These are phyloP conservation scores for Hyphopichia fennica DNA, from an alignment of 1,139 yeast species.

Conservation along the genomic window DNA sequence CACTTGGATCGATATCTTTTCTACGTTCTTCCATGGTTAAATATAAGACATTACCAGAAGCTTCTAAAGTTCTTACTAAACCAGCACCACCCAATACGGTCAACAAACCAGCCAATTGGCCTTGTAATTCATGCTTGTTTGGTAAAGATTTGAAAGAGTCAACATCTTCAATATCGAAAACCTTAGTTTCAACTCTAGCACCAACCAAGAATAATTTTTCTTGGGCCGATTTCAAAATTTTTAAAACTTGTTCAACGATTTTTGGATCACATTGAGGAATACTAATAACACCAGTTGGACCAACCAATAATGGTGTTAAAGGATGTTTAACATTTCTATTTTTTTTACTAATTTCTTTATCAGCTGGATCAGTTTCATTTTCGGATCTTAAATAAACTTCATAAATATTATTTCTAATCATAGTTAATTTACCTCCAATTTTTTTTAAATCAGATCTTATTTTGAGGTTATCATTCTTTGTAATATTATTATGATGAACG, in stretches of 20 bases:
- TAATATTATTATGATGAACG: slow-evolving; percentile 80
- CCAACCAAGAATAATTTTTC: slow-evolving; percentile 83
- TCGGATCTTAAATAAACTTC: slow-evolving; percentile 75
- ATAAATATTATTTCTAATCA: slow-evolving; percentile 68
- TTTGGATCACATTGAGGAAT: slow-evolving; percentile 71
- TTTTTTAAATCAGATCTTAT: slow-evolving; percentile 62
- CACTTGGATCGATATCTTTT: slow-evolving; percentile 39
- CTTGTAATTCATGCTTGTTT: slow-evolving; percentile 66
- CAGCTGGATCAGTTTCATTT: slow-evolving; percentile 73
- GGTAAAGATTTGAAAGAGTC: slow-evolving; percentile 73
- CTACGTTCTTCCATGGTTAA: slow-evolving; percentile 68
- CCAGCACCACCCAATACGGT: slow-evolving; percentile 88
- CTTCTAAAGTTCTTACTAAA: slow-evolving; percentile 75
- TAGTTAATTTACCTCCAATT: slow-evolving; percentile 65
- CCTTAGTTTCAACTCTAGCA: slow-evolving; percentile 69
- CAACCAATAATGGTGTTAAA: slow-evolving; percentile 64
- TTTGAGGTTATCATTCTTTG: slow-evolving; percentile 63
- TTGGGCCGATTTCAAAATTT: slow-evolving; percentile 58
- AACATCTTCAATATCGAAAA: slow-evolving; percentile 55
- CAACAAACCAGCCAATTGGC: slow-evolving; percentile 83
- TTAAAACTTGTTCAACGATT: slow-evolving; percentile 60
- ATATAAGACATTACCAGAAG: slow-evolving; percentile 65
- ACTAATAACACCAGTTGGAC: slow-evolving; percentile 84
- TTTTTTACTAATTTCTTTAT: slow-evolving; percentile 49
- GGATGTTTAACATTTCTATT: slow-evolving; percentile 58